Evolutionary conservation across 768 basidiomycete species (phyloP).

Genomic region (Mycena floridula): DNA sequence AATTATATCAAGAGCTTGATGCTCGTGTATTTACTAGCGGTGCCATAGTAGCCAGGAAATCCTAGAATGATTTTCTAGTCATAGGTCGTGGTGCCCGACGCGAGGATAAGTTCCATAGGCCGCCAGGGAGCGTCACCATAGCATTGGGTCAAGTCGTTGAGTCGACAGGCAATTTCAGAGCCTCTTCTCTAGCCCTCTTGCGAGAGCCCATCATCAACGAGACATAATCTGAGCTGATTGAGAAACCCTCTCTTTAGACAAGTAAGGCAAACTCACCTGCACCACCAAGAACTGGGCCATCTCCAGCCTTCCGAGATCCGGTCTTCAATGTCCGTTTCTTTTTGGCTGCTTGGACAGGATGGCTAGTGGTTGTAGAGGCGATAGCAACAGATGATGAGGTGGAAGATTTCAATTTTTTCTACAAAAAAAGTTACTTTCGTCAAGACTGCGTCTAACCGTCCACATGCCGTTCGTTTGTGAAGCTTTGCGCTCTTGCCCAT

Average conservation of each 20-base stretch:
- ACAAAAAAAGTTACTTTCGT: slow-evolving; percentile 4
- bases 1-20: not conserved
- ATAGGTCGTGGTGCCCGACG: too few species aligned
- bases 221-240: too few species aligned
- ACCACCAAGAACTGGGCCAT: slow-evolving; percentile 50
- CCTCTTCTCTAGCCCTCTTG: slow-evolving; percentile 60
- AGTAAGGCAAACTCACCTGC: too few species aligned
- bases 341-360: slow-evolving; percentile 33
- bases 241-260: too few species aligned
- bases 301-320: slow-evolving; percentile 20
- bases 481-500: slow-evolving; percentile 68
- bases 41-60: too few species aligned
- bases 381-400: slow-evolving; percentile 13
- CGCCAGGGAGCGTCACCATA: too few species aligned
- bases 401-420: slow-evolving; percentile 34
- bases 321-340: slow-evolving; percentile 46
- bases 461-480: slow-evolving; percentile 52
- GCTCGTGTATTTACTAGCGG: not conserved
- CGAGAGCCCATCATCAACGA: slow-evolving; percentile 66
- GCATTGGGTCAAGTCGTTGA: too few species aligned
- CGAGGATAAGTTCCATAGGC: too few species aligned
- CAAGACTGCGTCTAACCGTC: not conserved
- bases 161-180: slow-evolving; percentile 47
- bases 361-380: slow-evolving; percentile 16
- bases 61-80: too few species aligned